Percentiles rank a stretch among this genome's conserved stretches.
Evolutionary conservation across 768 basidiomycete genomes (phyloP).

Genomic region (Calocybe gangraenosa): DNA sequence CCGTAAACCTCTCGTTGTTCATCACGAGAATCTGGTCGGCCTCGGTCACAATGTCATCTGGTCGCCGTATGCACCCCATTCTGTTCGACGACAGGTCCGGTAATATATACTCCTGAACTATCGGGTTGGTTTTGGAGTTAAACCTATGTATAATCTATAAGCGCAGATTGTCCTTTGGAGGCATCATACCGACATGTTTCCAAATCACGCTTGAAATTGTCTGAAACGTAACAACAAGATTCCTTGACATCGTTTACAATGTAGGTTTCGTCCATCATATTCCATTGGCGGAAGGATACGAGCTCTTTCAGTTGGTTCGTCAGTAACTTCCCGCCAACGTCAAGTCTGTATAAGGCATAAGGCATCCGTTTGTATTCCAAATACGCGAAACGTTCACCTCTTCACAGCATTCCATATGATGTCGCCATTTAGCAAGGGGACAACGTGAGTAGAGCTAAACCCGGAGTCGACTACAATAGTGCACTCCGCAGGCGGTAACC

Average conservation of each 20-base stretch:
- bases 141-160: conserved; percentile 32
- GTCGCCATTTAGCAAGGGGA: conserved; percentile 73
- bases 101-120: conserved; percentile 86
- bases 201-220: conserved; percentile 66
- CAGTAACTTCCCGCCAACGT: conserved; percentile 91
- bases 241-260: conserved; percentile 94
- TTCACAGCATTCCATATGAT: conserved; percentile 81
- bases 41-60: conserved; percentile 49
- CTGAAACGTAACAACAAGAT: conserved; percentile 81
- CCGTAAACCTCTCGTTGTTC: conserved; percentile 88
- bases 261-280: conserved; percentile 96
- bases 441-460: conserved; percentile 91
- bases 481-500: conserved; percentile 65
- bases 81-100: conserved; percentile 79
- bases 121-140: conserved; percentile 54
- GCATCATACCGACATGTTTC: conserved; percentile 71
- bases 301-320: conserved; percentile 95
- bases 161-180: background rate
- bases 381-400: conserved; percentile 43
- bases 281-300: conserved; percentile 94
- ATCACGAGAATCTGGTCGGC: conserved; percentile 73
- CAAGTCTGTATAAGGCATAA: conserved; percentile 54
- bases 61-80: conserved; percentile 50
- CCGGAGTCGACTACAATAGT: conserved; percentile 83
- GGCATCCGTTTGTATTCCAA: conserved; percentile 12